Evolutionary conservation across 352 stramenopile species (phyloP), one percentile per base, ranked within the genome.

Genomic region (Pythium guiyangense): DNA sequence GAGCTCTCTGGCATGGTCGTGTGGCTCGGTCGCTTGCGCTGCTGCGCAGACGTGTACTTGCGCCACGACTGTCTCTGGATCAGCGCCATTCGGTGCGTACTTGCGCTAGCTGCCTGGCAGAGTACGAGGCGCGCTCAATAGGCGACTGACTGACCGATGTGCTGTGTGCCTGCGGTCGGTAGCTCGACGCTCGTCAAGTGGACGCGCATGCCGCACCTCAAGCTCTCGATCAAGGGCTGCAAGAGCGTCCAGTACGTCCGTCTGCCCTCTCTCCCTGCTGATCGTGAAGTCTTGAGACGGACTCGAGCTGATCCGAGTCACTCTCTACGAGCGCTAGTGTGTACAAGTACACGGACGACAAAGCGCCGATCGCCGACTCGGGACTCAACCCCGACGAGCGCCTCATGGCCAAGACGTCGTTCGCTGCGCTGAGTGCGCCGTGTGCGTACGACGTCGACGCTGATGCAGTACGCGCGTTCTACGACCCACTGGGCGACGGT

Each of bases 11-110:
- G 60, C n/a, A 74, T 63, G 27, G 63, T 74, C 10, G 72, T 74
- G 54, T 68, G 70, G 59, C 76, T 84, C 42, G 74, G 74, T 2
- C 55, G 71, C 4, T 70, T 84, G 20, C 70, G 61, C 49, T 81
- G 72, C 35, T 37, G 59, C 17, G 70, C 56, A 0, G 57, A 73
- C 45, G 51, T 84, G 4, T 61, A 67, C 9, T 62, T 82, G 46
- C 70, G 68, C 27, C 48, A 49, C 14, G 67, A 81, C 49, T 59
- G 63, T 18, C 43, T 82, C 31, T 80, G 60, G 40, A 59, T 84
- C 51, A 50, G 51, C 51, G 64, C 69, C 34, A 78, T 84, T 61
- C 61, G 63, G 63, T 70, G 20, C n/a, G 54, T n/a, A 3, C 8
- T 34, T 27, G 17, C 14, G 25, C 22, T 22, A 22, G 22, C 20